A percentile compares a stretch with the other conserved stretches of the same genome.
These are phyloP conservation scores for Saccharomyces hybrid DNA, from an alignment of 1,139 yeast genomes.

Conservation along the genomic window DNA sequence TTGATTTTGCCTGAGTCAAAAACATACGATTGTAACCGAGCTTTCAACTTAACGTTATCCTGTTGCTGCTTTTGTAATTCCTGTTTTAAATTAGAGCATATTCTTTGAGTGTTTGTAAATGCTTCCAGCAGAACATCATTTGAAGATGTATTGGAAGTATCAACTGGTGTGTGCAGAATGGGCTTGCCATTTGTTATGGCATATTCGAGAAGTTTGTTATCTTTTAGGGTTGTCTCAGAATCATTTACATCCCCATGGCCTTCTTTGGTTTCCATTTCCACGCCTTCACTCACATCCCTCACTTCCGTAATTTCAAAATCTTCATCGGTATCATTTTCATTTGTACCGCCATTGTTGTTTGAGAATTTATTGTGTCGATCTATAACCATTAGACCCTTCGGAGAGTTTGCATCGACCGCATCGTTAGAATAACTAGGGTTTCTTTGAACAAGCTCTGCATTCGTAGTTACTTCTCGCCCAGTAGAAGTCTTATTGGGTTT, in stretches of 20 bases:
- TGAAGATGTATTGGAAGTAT: slow-evolving; percentile 17
- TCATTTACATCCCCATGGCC: neutral
- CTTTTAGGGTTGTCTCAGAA: neutral
- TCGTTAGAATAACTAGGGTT: neutral
- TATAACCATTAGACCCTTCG: neutral
- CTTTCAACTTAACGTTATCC: slow-evolving; percentile 21
- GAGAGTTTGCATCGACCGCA: neutral
- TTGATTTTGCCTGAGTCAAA: slow-evolving; percentile 15
- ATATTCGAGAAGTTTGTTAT: neutral
- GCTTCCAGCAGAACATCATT: slow-evolving; percentile 32
- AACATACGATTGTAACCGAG: slow-evolving; percentile 15
- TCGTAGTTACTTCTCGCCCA: slow-evolving; percentile 2
- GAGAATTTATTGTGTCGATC: neutral
- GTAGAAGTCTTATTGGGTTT: neutral
- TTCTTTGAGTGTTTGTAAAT: slow-evolving; percentile 29
- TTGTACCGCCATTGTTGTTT: neutral
- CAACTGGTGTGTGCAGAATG: neutral
- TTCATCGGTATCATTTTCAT: slow-evolving; percentile 16
- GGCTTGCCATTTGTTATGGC: neutral
- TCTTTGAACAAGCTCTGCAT: neutral
- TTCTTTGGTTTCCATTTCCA: neutral
- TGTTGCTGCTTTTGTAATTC: slow-evolving; percentile 22
- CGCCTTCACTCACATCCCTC: slow-evolving; percentile 13
- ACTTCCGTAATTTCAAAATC: slow-evolving; percentile 30
- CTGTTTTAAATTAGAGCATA: slow-evolving; percentile 26